Evolutionary conservation across 2,329 filamentous ascomycete species (phyloP), one percentile per base, ranked within the genome.

Genomic region (Xylaria polymorpha): DNA sequence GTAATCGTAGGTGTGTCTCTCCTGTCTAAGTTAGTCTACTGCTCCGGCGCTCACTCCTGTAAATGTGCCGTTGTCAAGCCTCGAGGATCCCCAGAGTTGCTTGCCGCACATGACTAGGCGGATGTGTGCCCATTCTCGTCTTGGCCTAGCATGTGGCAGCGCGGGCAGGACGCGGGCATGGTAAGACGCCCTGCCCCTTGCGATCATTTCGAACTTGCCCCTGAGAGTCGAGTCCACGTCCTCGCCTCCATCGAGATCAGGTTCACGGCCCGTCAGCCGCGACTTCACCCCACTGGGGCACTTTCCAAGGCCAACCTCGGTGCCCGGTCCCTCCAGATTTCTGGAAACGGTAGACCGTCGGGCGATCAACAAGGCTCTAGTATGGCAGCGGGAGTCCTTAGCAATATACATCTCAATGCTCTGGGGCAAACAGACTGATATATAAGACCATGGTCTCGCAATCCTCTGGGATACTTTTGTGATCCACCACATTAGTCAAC

Each of bases 181-280:
- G 43, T 22, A 48, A 48, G 39, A 56, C 32, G 57, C 44, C 48
- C 29, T 64, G 32, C 22, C 68, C 61, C 46, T 64, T 65, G 43
- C 44, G 51, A 66, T 65, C 57, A 50, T 56, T 32, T 61, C 32
- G 12, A 15, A 15, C 14, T 55, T 46, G 44, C 64, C 66, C 64
- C 64, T 71, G 55, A 61, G 66, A 60, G 25, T 18, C 35, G 46
- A 68, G 14, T 55, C n/a, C 55, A 37, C 48, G 20, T 48, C 37
- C 35, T 48, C 39, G 39, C 44, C 63, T 69, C 67, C 60, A 62
- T 57, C 44, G 20, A 51, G 48, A 46, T 25, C 46, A 66, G 18
- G 35, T 69, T 69, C 51, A 48, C 72, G 72, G 72, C 67, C 72
- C 72, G 73, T 61, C 55, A 69, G 67, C 71, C 73, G 71, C 57